Percentiles rank a stretch among this genome's conserved stretches.
Conservation (phyloP, 1,139 yeast genomes). For the Candida sp. region DNA sequence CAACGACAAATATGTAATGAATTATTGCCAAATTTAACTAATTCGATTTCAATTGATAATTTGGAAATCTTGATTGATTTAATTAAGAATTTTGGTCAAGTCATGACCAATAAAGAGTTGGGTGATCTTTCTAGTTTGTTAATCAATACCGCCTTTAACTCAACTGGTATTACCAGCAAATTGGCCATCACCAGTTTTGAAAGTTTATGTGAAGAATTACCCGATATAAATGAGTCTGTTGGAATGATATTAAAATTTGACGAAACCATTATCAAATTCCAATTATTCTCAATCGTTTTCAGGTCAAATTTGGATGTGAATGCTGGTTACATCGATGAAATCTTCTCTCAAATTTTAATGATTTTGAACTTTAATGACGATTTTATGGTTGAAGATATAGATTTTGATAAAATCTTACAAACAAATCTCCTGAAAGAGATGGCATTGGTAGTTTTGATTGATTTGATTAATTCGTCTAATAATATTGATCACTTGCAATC, state of each 20-base stretch:
- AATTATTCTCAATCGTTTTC: slow-evolving; percentile 10
- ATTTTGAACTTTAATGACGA: slow-evolving; percentile 1
- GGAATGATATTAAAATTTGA: slow-evolving; percentile 4
- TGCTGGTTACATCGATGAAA: background rate
- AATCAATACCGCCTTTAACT: slow-evolving; percentile 36
- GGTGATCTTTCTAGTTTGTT: slow-evolving; percentile 31
- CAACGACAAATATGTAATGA: slow-evolving; percentile 20
- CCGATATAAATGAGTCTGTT: slow-evolving; percentile 11
- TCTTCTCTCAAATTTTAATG: slow-evolving; percentile 6
- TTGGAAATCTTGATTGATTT: slow-evolving; percentile 65
- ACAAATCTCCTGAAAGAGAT: slow-evolving; percentile 44
- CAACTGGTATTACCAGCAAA: slow-evolving; percentile 48
- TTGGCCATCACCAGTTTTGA: slow-evolving; percentile 58
- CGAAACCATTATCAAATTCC: slow-evolving; percentile 8
- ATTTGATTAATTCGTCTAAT: slow-evolving; percentile 17
- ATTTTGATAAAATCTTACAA: slow-evolving; percentile 33
- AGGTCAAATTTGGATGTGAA: slow-evolving; percentile 4
- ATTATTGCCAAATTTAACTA: slow-evolving; percentile 17
- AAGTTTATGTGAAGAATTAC: slow-evolving; percentile 34
- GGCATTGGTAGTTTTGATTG: slow-evolving; percentile 39
- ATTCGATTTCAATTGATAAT: slow-evolving; percentile 44
- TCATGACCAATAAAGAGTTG: slow-evolving; percentile 41
- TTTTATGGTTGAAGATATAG: slow-evolving; percentile 39
- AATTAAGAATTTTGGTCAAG: slow-evolving; percentile 51
- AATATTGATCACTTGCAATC: slow-evolving; percentile 13